These are phyloP conservation scores for Thymus mandschuricus DNA, from an alignment of 257 asterid genomes.

Conservation along the genomic window DNA sequence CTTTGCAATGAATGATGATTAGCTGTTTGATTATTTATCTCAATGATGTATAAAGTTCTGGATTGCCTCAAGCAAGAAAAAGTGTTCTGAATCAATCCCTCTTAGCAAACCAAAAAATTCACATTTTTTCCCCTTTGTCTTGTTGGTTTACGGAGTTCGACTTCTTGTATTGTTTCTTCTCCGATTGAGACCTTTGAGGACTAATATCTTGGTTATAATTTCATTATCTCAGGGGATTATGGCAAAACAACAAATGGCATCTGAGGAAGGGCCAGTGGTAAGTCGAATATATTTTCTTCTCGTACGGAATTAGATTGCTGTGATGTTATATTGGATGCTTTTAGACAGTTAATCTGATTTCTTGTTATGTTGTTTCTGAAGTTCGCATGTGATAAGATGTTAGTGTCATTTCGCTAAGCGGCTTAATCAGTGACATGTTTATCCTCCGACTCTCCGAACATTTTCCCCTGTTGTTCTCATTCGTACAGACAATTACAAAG, in stretches of 20 bases:
- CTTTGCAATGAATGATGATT: not conserved
- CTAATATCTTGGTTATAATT: not conserved
- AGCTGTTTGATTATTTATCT: not conserved
- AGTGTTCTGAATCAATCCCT: not conserved
- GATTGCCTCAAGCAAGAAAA: conserved; percentile 2
- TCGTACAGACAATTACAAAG: not conserved
- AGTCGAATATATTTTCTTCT: conserved; percentile 24
- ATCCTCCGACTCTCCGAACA: not conserved
- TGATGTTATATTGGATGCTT: not conserved
- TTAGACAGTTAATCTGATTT: not conserved
- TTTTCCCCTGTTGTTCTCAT: not conserved
- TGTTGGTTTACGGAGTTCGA: conserved; percentile 2
- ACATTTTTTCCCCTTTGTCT: not conserved
- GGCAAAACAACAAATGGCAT: not conserved
- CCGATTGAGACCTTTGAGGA: not conserved
- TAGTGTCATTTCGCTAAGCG: not conserved
- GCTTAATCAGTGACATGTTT: not conserved
- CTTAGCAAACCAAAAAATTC: not conserved
- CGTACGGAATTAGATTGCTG: not conserved
- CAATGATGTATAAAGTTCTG: not conserved
- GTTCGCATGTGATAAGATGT: not conserved
- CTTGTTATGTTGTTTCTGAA: not conserved
- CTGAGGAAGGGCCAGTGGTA: conserved; percentile 18
- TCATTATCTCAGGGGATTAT: conserved; percentile 11
- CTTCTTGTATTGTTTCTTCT: conserved; percentile 10